These are phyloP conservation scores for Cordyceps cicadae DNA, from an alignment of 2,329 filamentous ascomycete genomes.

Conservation along the genomic window DNA sequence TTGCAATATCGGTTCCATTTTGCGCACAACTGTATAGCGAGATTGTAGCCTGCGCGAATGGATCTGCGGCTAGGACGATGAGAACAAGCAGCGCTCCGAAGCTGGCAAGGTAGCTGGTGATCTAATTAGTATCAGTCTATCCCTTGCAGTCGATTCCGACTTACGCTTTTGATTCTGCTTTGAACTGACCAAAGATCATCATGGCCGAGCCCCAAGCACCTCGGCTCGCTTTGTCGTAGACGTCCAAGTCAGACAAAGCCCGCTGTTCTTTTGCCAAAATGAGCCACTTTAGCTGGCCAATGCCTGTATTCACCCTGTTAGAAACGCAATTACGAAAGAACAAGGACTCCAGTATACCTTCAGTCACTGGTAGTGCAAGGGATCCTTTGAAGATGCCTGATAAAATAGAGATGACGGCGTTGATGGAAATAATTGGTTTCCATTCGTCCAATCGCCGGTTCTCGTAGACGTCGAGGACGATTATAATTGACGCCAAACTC, in stretches of 20 bases:
- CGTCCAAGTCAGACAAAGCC: background rate
- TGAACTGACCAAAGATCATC: constrained; percentile 2
- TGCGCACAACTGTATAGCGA: background rate
- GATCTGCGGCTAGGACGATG: background rate
- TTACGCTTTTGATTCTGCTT: background rate
- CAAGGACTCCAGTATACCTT: background rate
- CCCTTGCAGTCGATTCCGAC: background rate
- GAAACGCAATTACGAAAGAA: background rate
- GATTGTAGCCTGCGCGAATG: constrained; percentile 5
- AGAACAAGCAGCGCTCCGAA: background rate
- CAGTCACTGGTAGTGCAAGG: background rate
- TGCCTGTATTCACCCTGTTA: background rate
- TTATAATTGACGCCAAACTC: background rate
- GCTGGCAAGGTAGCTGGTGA: constrained; percentile 1
- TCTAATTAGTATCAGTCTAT: background rate
- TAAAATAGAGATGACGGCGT: background rate
- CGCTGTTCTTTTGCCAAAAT: background rate
- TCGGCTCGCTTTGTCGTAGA: constrained; percentile 3
- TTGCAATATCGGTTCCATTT: background rate
- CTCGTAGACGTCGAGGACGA: background rate
- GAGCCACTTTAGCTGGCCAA: constrained; percentile 7
- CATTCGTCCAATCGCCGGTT: background rate
- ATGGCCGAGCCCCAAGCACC: background rate
- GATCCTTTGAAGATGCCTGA: constrained; percentile 1
- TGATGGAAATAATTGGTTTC: background rate